A percentile compares a stretch with the other conserved stretches of the same genome.
phyloP scores from a whole-genome alignment of 208 protist genomes.

The Acanthamoeba culbertsoni region DNA sequence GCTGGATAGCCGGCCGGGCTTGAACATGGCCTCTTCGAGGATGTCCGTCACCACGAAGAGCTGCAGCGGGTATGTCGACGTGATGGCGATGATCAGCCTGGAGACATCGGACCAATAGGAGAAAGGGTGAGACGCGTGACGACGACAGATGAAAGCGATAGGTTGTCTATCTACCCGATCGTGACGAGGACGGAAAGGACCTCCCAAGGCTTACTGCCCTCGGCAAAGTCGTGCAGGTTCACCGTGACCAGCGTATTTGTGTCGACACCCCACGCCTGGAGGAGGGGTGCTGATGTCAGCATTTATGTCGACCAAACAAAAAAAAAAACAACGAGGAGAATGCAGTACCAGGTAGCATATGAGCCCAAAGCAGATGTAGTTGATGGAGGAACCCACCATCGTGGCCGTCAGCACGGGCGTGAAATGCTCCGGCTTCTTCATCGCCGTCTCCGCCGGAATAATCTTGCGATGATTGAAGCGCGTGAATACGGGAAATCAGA shows the following conservation, averaged over 20 bases:
- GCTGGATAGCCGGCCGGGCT: slow-evolving; percentile 29
- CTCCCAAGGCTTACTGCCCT: slow-evolving; percentile 47
- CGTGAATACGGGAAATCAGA: background rate
- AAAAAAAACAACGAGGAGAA: background rate
- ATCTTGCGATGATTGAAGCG: background rate
- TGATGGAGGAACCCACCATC: slow-evolving; percentile 36
- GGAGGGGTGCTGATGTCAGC: background rate
- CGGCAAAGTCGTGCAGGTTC: slow-evolving; percentile 64
- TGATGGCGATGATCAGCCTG: slow-evolving; percentile 45
- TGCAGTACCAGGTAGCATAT: slow-evolving; percentile 49
- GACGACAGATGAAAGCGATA: too few species aligned
- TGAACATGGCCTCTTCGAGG: slow-evolving; percentile 49
- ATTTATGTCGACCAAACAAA: background rate
- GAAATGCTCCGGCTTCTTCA: slow-evolving; percentile 47
- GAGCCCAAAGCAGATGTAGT: slow-evolving; percentile 42
- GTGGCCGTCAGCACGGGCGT: background rate
- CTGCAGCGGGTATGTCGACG: slow-evolving; percentile 48
- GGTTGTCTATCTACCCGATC: too few species aligned
- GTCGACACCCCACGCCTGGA: slow-evolving; percentile 7
- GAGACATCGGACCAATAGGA: background rate
- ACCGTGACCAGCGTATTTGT: slow-evolving; percentile 51
- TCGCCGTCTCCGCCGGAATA: slow-evolving; percentile 47
- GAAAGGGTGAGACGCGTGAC: too few species aligned
- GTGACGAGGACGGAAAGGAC: slow-evolving; percentile 25
- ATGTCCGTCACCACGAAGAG: slow-evolving; percentile 65